Conservation (phyloP, 1,284 basidiomycete genomes). For the Tetrapyrgos nigripes region DNA sequence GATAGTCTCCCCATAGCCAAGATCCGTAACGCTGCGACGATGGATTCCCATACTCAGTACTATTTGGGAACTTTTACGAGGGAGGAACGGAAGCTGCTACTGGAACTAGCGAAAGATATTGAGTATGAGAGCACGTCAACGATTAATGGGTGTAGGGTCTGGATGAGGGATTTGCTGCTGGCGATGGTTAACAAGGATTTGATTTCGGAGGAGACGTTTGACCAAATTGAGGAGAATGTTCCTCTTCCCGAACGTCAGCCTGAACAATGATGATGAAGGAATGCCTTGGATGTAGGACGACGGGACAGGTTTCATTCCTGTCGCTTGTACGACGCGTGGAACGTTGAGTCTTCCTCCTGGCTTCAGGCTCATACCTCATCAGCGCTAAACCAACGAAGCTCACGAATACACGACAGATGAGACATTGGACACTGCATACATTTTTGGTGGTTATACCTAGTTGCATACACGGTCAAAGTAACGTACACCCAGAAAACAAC, state of each 20-base stretch:
- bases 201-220: slow-evolving; percentile 14
- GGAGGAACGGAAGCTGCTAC: slow-evolving; percentile 1
- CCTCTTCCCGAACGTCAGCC: slow-evolving; percentile 5
- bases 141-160: slow-evolving; percentile 13
- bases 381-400: no score
- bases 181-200: slow-evolving; percentile 8
- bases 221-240: slow-evolving; percentile 6
- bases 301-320: no score
- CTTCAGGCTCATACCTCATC: no score
- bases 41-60: slow-evolving; percentile 9
- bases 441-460: no score
- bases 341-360: no score
- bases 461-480: no score
- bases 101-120: slow-evolving; percentile 1
- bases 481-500: no score
- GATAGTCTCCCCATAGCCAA: slow-evolving; percentile 3
- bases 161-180: slow-evolving; percentile 12
- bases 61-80: slow-evolving; percentile 10
- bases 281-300: no score
- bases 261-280: background rate
- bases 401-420: no score
- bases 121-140: slow-evolving; percentile 5
- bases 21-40: slow-evolving; percentile 9
- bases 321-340: no score
- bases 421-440: no score